phyloP scores from a whole-genome alignment of 2,329 filamentous ascomycete species.

The Talaromyces sp. region DNA sequence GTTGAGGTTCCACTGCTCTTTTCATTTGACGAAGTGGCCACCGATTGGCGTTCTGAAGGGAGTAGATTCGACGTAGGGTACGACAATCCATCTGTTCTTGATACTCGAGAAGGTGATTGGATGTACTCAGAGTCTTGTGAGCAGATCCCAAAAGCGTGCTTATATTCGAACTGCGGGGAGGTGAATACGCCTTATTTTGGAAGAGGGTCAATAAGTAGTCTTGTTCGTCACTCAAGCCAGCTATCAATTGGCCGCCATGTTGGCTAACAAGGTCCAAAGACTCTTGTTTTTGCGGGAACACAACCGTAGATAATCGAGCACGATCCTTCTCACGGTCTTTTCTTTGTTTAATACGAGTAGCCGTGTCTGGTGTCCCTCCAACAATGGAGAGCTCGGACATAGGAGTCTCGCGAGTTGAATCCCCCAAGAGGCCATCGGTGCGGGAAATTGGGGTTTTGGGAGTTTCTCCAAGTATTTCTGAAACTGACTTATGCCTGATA shows the following conservation, averaged over 20 bases:
- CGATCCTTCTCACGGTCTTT: constrained; percentile 55
- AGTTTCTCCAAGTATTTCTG: constrained; percentile 63
- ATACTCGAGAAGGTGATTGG: constrained; percentile 76
- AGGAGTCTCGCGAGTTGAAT: constrained; percentile 19
- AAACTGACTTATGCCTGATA: constrained; percentile 66
- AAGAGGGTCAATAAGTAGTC: constrained; percentile 63
- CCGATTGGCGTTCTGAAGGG: constrained; percentile 82
- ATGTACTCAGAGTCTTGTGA: constrained; percentile 83
- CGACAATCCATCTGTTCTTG: constrained; percentile 84
- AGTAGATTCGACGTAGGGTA: constrained; percentile 79
- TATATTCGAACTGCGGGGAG: constrained; percentile 49
- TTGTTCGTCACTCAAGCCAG: constrained; percentile 38
- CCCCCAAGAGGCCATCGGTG: constrained; percentile 27
- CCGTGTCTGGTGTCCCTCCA: constrained; percentile 25
- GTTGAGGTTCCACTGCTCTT: constrained; percentile 72
- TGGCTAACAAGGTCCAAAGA: constrained; percentile 33
- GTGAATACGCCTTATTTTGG: constrained; percentile 54
- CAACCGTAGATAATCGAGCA: constrained; percentile 66
- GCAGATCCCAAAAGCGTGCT: constrained; percentile 73
- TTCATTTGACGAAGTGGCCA: constrained; percentile 91
- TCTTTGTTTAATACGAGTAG: constrained; percentile 41
- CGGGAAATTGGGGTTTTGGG: constrained; percentile 35
- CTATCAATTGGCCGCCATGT: constrained; percentile 46
- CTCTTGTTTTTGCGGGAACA: constrained; percentile 66
- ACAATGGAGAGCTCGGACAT: constrained; percentile 15